Conservation (phyloP, 768 basidiomycete species). For the Leucosporidium creatinivorum region DNA sequence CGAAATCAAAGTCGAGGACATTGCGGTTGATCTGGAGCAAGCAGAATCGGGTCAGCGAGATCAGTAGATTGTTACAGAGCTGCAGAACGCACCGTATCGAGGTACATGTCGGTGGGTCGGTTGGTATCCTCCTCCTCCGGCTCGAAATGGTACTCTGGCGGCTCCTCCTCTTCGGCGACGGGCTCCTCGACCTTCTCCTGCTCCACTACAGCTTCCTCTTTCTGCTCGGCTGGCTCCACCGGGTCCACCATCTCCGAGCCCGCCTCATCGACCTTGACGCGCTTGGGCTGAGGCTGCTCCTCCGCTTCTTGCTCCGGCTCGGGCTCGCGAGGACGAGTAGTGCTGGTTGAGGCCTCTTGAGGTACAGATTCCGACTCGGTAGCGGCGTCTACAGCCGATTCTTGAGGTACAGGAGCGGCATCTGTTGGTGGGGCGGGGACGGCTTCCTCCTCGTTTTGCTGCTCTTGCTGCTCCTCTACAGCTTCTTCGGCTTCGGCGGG, state of each 20-base stretch:
- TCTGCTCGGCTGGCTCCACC: background rate
- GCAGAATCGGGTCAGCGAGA: background rate
- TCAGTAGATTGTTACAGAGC: background rate
- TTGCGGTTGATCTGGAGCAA: constrained; percentile 70
- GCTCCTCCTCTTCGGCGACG: constrained; percentile 15
- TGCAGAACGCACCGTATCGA: constrained; percentile 33
- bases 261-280: background rate
- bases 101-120: constrained; percentile 35
- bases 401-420: background rate
- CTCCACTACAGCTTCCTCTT: background rate
- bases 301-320: background rate
- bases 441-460: constrained; percentile 9
- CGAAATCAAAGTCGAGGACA: constrained; percentile 94
- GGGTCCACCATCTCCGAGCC: background rate
- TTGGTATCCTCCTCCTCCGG: constrained; percentile 3
- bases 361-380: background rate
- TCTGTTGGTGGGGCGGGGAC: background rate
- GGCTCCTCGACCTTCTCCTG: background rate
- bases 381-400: background rate
- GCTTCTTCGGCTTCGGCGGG: background rate
- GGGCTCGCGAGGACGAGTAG: background rate
- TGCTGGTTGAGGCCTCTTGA: background rate
- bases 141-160: constrained; percentile 13
- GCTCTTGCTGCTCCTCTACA: background rate
- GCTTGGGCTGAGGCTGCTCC: constrained; percentile 1